A percentile compares a stretch with the other conserved stretches of the same genome.
Conservation (phyloP, 371 early-diverging fungal species). For the Mortierella sp. region DNA sequence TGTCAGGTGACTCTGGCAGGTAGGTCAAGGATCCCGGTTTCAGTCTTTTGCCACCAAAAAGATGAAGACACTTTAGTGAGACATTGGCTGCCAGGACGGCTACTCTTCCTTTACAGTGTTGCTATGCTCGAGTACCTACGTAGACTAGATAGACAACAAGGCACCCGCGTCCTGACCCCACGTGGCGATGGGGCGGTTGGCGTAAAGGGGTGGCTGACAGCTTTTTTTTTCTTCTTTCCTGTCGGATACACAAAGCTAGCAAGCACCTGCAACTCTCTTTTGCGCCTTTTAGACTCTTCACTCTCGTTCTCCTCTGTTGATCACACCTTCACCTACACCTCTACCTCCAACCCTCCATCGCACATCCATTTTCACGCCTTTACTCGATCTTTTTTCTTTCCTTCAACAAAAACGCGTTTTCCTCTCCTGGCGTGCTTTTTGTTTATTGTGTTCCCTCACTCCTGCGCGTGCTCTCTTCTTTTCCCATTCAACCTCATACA, state of each 20-base stretch:
- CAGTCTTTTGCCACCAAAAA: no score
- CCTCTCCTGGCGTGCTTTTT: not conserved
- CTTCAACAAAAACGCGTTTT: not conserved
- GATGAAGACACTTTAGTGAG: no score
- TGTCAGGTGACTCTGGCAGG: not conserved
- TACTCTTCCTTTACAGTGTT: not conserved
- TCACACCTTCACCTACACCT: not conserved
- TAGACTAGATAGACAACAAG: not conserved
- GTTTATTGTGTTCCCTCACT: not conserved
- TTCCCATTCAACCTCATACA: no score
- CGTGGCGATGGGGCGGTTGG: slow-evolving; percentile 6
- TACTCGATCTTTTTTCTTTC: no score
- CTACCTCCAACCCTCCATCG: not conserved
- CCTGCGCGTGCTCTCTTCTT: not conserved
- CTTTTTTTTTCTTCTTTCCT: not conserved
- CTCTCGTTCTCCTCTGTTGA: no score
- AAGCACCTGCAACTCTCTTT: no score
- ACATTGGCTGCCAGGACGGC: no score
- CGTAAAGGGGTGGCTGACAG: not conserved
- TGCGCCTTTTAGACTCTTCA: not conserved
- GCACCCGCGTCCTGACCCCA: not conserved
- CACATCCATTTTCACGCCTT: no score
- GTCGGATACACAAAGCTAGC: not conserved
- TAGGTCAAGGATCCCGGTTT: no score
- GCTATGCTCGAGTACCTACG: not conserved